A percentile compares a stretch with the other conserved stretches of the same genome.
phyloP scores from a whole-genome alignment of 805 yeast genomes.

The Allodekkera sacchari region DNA sequence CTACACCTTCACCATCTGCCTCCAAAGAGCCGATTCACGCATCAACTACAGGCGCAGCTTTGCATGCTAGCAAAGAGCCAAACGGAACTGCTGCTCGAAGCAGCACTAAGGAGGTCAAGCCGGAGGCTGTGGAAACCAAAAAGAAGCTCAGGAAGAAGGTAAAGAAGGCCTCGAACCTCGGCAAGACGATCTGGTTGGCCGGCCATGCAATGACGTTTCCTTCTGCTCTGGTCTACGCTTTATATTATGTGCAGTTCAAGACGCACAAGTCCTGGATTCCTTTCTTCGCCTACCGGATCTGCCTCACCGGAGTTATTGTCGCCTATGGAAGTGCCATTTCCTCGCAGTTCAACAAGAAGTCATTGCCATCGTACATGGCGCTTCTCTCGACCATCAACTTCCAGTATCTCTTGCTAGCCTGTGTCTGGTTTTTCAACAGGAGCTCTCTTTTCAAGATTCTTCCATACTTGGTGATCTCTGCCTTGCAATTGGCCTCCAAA shows the following conservation, averaged over 20 bases:
- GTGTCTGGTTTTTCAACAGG: constrained; percentile 57
- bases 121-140: too few relatives aligned
- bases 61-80: not conserved
- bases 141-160: constrained; percentile 2
- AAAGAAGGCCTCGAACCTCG: not conserved
- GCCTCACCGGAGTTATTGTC: constrained; percentile 46
- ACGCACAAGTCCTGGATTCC: constrained; percentile 37
- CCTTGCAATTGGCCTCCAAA: constrained; percentile 42
- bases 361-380: constrained; percentile 53
- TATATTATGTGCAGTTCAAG: constrained; percentile 25
- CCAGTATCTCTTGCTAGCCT: constrained; percentile 52
- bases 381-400: constrained; percentile 68
- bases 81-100: not conserved
- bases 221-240: constrained; percentile 32
- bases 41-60: not conserved
- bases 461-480: constrained; percentile 50
- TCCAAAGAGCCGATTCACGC: not conserved
- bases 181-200: constrained; percentile 44
- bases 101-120: not conserved
- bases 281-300: constrained; percentile 42
- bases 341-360: constrained; percentile 49
- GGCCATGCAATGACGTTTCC: constrained; percentile 43
- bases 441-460: constrained; percentile 55
- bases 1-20: not conserved
- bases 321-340: constrained; percentile 46